Conservation (phyloP, 176 grass and related monocot species). For the Triticum dicoccoides region DNA sequence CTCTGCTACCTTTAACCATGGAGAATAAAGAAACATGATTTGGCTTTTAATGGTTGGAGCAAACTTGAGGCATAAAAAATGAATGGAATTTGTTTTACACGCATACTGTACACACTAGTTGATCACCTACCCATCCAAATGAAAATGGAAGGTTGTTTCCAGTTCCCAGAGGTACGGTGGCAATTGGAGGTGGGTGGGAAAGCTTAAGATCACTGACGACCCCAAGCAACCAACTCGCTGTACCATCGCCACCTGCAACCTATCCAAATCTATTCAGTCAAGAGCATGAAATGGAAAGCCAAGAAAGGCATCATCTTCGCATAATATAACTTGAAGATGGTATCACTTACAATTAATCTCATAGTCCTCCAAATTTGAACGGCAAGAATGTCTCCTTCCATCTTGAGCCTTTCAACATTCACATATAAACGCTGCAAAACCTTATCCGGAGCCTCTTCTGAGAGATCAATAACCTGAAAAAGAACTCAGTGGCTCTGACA, state of each 20-base stretch:
- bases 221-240: conserved; percentile 94
- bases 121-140: conserved; percentile 78
- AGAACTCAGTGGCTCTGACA: conserved; percentile 13
- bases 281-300: background rate
- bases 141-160: conserved; percentile 97
- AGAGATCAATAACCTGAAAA: conserved; percentile 84
- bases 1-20: background rate
- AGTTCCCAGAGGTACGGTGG: conserved; percentile 89
- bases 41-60: background rate
- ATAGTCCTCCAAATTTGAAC: conserved; percentile 59
- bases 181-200: conserved; percentile 61
- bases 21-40: background rate
- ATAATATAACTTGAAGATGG: conserved; percentile 22
- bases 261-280: conserved; percentile 39
- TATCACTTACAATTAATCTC: conserved; percentile 85
- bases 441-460: conserved; percentile 87
- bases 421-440: conserved; percentile 72
- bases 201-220: conserved; percentile 93
- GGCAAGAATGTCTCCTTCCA: conserved; percentile 46
- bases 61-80: background rate
- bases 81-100: conserved; percentile 3
- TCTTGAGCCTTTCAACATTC: conserved; percentile 82
- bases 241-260: conserved; percentile 98
- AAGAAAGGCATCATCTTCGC: background rate
- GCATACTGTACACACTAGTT: background rate